Conservation (phyloP, 129 eudicot species). For the Heracleum sosnowskyi region DNA sequence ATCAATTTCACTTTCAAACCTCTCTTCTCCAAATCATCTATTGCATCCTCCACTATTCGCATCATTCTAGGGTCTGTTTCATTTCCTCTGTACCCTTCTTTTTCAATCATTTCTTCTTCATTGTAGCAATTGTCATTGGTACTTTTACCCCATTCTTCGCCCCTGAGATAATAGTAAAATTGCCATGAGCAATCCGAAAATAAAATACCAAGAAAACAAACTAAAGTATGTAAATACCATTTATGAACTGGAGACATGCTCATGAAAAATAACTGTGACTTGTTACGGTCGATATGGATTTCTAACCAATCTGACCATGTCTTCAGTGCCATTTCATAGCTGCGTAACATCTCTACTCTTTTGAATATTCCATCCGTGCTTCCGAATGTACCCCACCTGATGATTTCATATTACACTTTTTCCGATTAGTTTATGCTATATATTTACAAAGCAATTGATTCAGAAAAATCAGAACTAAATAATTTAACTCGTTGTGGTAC, state of each 20-base stretch:
- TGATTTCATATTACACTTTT: not conserved
- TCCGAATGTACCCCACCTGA: slow-evolving; percentile 40
- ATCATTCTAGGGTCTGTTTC: slow-evolving; percentile 46
- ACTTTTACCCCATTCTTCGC: slow-evolving; percentile 55
- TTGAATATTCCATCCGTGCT: slow-evolving; percentile 31
- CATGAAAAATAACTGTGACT: slow-evolving; percentile 46
- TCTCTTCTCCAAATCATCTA: slow-evolving; percentile 36
- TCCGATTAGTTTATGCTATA: no score
- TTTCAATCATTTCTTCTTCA: slow-evolving; percentile 42
- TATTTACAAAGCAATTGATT: no score
- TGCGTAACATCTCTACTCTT: slow-evolving; percentile 30
- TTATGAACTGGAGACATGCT: slow-evolving; percentile 57
- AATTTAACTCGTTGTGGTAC: no score
- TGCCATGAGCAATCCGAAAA: not conserved
- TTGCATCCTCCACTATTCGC: slow-evolving; percentile 33
- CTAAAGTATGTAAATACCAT: slow-evolving; percentile 12
- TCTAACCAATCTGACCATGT: slow-evolving; percentile 83
- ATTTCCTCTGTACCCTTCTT: slow-evolving; percentile 38
- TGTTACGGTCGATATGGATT: slow-evolving; percentile 37
- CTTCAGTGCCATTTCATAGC: slow-evolving; percentile 55
- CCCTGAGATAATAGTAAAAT: slow-evolving; percentile 21
- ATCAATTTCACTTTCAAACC: slow-evolving; percentile 40
- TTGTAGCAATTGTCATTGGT: slow-evolving; percentile 39
- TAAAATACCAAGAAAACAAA: not conserved
- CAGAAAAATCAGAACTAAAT: no score